Conservation (phyloP, 306 rosid genomes). For the Cotoneaster glaucophyllus region DNA sequence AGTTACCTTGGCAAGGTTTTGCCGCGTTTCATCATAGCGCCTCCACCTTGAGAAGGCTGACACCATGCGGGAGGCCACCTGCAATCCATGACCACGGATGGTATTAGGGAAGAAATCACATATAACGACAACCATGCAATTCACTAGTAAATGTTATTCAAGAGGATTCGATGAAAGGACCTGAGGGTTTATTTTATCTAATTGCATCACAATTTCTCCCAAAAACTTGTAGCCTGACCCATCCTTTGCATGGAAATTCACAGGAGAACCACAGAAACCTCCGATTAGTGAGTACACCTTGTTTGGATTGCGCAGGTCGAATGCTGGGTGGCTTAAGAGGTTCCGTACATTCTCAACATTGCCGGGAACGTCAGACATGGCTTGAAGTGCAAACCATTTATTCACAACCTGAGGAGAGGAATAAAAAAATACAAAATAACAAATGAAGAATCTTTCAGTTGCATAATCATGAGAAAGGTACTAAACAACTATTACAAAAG, state of each 20-base stretch:
- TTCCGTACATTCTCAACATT: conserved; percentile 74
- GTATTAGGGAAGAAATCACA: background rate
- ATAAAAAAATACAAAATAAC: background rate
- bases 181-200: conserved; percentile 93
- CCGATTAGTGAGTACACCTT: conserved; percentile 96
- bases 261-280: conserved; percentile 80
- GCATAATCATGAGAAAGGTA: background rate
- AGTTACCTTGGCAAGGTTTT: conserved; percentile 74
- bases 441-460: background rate
- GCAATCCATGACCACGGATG: conserved; percentile 5
- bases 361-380: conserved; percentile 72
- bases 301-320: conserved; percentile 91
- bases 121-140: conserved; percentile 1
- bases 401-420: conserved; percentile 66
- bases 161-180: conserved; percentile 23
- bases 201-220: conserved; percentile 75
- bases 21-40: conserved; percentile 81
- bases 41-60: conserved; percentile 94
- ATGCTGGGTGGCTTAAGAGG: conserved; percentile 75
- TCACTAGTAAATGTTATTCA: background rate
- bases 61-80: conserved; percentile 98
- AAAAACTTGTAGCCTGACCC: conserved; percentile 89
- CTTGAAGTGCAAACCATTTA: conserved; percentile 98
- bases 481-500: background rate
- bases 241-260: conserved; percentile 91